These are phyloP conservation scores for Crepidotus variabilis DNA, from an alignment of 768 basidiomycete species.

Conservation along the genomic window DNA sequence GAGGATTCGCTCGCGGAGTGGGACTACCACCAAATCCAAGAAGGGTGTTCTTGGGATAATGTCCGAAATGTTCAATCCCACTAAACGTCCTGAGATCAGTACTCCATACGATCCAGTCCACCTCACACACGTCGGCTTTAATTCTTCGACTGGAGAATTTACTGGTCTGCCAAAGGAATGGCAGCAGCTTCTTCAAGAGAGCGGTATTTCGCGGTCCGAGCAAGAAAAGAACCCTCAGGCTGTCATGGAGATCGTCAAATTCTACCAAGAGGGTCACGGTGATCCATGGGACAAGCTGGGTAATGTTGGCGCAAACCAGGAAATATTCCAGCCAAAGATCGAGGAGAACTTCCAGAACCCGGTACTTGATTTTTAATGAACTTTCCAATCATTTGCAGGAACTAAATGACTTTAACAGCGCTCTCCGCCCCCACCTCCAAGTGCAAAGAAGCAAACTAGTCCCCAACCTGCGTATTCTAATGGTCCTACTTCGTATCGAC, in stretches of 20 bases:
- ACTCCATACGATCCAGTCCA: conserved; percentile 99
- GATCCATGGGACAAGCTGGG: conserved; percentile 88
- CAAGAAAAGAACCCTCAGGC: conserved; percentile 98
- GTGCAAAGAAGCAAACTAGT: conserved; percentile 29
- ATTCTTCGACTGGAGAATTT: conserved; percentile 97
- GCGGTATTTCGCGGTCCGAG: conserved; percentile 89
- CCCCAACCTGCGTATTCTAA: conserved; percentile 24
- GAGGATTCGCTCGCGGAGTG: conserved; percentile 41
- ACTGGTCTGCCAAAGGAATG: conserved; percentile 98
- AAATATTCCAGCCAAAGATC: conserved; percentile 27
- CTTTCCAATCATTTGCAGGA: conserved; percentile 5
- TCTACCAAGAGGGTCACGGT: conserved; percentile 87
- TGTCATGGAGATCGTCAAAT: conserved; percentile 98
- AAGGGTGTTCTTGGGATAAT: conserved; percentile 79
- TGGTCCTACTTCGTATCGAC: conserved; percentile 60
- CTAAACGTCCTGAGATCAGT: conserved; percentile 87
- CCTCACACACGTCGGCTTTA: conserved; percentile 99
- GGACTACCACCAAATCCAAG: conserved; percentile 45
- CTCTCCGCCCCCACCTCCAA: conserved; percentile 46
- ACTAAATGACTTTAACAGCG: conserved; percentile 27
- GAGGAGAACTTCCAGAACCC: conserved; percentile 55
- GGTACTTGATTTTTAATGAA: conserved; percentile 33
- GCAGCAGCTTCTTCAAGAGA: conserved; percentile 95
- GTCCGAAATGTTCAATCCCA: conserved; percentile 60
- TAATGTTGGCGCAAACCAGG: conserved; percentile 36